A percentile compares a stretch with the other conserved stretches of the same genome.
phyloP scores from a whole-genome alignment of 192 early-diverging fungal genomes.

The Tieghemiomyces parasiticus region DNA sequence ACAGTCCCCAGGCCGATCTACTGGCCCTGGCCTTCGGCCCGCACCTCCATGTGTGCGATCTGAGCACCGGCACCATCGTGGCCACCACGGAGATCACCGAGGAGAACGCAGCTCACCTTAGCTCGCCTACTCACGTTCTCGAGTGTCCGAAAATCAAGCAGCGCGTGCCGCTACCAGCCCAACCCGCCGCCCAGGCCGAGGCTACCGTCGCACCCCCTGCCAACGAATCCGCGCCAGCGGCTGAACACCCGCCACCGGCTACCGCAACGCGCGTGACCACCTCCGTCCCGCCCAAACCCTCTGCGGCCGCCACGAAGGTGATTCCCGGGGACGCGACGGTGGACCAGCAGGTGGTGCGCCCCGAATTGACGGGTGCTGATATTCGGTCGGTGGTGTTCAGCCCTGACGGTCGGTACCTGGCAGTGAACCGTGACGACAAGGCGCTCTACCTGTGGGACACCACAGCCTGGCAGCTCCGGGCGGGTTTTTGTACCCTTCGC shows the following conservation, averaged over 20 bases:
- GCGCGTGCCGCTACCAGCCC: neutral
- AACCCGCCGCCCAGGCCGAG: constrained; percentile 15
- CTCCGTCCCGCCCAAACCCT: neutral
- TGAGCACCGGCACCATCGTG: constrained; percentile 11
- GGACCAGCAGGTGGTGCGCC: constrained; percentile 13
- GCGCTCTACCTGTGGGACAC: constrained; percentile 48
- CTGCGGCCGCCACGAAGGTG: neutral
- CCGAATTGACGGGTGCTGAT: constrained; percentile 14
- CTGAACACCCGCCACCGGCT: no score
- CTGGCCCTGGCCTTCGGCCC: constrained; percentile 33
- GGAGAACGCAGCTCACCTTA: neutral
- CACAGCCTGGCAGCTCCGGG: constrained; percentile 31
- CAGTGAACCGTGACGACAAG: constrained; percentile 51
- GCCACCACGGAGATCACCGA: neutral
- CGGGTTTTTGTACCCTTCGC: constrained; percentile 35
- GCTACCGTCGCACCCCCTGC: no score
- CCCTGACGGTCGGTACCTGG: constrained; percentile 36
- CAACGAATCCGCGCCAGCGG: neutral
- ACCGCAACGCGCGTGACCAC: neutral
- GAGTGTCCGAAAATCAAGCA: neutral
- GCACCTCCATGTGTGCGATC: constrained; percentile 24
- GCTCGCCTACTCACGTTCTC: constrained; percentile 11
- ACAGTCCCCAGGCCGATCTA: constrained; percentile 25
- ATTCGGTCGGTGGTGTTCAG: constrained; percentile 38
- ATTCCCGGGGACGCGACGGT: constrained; percentile 9